Conservation (phyloP, 2,329 filamentous ascomycete genomes). For the Zymoseptoria passerinii region DNA sequence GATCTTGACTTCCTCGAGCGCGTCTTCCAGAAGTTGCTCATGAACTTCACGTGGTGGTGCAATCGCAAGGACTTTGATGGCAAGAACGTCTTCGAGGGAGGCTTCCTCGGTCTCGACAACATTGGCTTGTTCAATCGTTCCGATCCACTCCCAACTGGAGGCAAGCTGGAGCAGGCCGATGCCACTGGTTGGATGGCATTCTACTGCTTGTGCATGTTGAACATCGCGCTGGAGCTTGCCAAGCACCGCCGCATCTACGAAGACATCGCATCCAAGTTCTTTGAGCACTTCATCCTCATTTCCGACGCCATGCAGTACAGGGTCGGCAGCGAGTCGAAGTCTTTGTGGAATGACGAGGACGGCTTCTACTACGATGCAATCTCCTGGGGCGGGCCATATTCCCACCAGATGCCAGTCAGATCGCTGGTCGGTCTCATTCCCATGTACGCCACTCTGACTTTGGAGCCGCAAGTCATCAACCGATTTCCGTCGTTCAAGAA, state of each 20-base stretch:
- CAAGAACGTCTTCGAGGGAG: conserved; percentile 96
- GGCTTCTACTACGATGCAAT: conserved; percentile 99
- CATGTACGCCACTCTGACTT: conserved; percentile 80
- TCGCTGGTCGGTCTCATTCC: conserved; percentile 92
- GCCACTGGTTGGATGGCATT: conserved; percentile 99
- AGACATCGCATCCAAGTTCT: conserved; percentile 96
- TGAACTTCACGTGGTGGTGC: conserved; percentile 99
- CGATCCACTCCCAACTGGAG: conserved; percentile 86
- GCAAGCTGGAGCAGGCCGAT: conserved; percentile 90
- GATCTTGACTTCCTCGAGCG: conserved; percentile 93
- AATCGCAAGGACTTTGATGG: conserved; percentile 91
- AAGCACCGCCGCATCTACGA: conserved; percentile 94
- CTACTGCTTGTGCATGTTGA: conserved; percentile 92
- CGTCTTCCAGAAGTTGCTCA: conserved; percentile 87
- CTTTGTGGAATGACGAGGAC: conserved; percentile 92
- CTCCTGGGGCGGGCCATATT: conserved; percentile 88
- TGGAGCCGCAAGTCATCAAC: conserved; percentile 90
- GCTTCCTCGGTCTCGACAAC: conserved; percentile 91
- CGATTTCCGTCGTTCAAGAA: conserved; percentile 89
- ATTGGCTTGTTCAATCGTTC: conserved; percentile 97
- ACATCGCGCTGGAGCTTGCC: conserved; percentile 88
- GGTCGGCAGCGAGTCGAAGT: conserved; percentile 62
- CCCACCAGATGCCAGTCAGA: conserved; percentile 82
- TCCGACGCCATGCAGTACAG: conserved; percentile 87
- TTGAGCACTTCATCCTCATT: conserved; percentile 97